phyloP scores from a whole-genome alignment of 2,329 filamentous ascomycete species.

The Plenodomus lindquistii region DNA sequence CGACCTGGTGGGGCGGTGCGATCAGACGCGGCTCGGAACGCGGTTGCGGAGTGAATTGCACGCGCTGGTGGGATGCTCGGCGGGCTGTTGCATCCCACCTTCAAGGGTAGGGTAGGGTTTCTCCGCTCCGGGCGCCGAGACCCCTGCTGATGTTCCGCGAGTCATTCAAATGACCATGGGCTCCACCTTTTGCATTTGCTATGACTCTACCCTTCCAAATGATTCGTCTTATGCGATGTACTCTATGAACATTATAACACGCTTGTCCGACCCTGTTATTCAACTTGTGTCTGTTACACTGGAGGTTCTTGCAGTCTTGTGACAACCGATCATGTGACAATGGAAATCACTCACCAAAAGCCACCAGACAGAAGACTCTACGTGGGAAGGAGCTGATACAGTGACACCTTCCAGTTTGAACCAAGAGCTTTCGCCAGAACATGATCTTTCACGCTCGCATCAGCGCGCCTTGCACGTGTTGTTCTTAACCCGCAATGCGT shows the following conservation, averaged over 20 bases:
- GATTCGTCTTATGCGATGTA: background rate
- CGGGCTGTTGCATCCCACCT: slow-evolving; percentile 11
- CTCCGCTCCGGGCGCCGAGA: slow-evolving; percentile 10
- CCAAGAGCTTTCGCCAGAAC: background rate
- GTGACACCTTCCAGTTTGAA: background rate
- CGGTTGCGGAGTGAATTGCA: slow-evolving; percentile 26
- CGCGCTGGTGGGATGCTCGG: slow-evolving; percentile 20
- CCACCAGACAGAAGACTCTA: background rate
- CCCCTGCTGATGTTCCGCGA: background rate
- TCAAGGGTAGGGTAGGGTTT: slow-evolving; percentile 7
- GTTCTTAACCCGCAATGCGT: slow-evolving; percentile 24
- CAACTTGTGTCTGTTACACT: no score
- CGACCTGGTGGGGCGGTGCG: slow-evolving; percentile 13
- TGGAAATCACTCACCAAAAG: background rate
- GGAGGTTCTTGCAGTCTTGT: background rate
- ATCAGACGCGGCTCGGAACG: slow-evolving; percentile 16
- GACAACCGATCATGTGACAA: background rate
- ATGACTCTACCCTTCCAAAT: background rate
- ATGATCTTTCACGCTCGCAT: background rate
- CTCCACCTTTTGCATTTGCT: background rate
- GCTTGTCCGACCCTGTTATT: no score
- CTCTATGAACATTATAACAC: no score
- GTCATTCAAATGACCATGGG: background rate
- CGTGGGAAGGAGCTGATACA: background rate
- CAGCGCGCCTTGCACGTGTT: background rate